These are phyloP conservation scores for Eucalyptus microcorys DNA, from an alignment of 345 rosid species.

Conservation along the genomic window DNA sequence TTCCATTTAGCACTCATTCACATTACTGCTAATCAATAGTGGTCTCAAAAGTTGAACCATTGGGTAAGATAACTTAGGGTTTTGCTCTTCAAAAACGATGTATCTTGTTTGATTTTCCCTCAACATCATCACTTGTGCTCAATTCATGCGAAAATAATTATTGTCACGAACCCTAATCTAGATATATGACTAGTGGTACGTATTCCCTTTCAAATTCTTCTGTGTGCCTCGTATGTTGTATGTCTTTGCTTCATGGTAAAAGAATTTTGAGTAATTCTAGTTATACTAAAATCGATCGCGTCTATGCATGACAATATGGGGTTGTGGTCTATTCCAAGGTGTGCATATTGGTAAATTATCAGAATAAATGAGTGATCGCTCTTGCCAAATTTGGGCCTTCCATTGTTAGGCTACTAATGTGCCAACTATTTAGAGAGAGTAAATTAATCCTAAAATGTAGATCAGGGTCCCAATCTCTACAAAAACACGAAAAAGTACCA, in stretches of 20 bases:
- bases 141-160: not conserved
- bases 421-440: not conserved
- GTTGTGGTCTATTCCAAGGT: not conserved
- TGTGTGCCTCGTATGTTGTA: not conserved
- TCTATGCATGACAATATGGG: not conserved
- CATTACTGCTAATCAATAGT: not conserved
- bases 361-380: not conserved
- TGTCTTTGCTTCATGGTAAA: not conserved
- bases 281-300: not conserved
- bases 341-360: not conserved
- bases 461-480: not conserved
- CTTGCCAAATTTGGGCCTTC: not conserved
- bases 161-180: not conserved
- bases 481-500: not conserved
- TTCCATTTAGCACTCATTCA: not conserved
- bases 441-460: not conserved
- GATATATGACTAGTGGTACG: not conserved
- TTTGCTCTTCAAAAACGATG: not conserved
- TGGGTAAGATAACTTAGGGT: not conserved
- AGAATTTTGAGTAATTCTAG: not conserved
- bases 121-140: not conserved
- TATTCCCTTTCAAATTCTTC: not conserved
- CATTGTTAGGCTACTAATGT: not conserved
- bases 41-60: not conserved
- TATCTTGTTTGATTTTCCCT: not conserved